These are phyloP conservation scores for Madurella fahalii DNA, from an alignment of 2,329 filamentous ascomycete species.

Conservation along the genomic window DNA sequence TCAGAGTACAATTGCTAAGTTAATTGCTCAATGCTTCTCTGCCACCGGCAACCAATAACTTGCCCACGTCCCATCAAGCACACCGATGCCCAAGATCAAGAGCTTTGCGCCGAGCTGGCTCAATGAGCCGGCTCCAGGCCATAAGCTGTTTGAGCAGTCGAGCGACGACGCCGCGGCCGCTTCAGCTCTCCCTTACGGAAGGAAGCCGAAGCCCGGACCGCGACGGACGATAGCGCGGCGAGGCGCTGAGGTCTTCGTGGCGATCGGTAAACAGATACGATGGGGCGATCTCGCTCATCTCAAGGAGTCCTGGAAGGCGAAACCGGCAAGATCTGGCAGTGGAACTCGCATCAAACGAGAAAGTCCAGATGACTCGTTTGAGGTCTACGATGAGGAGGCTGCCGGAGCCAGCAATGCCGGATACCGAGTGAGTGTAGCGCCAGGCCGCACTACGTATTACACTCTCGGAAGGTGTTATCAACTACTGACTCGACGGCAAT, in stretches of 20 bases:
- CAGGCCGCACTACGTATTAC: background rate
- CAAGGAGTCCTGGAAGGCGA: constrained; percentile 58
- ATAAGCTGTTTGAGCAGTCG: constrained; percentile 65
- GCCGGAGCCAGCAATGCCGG: constrained; percentile 33
- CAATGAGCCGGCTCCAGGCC: constrained; percentile 69
- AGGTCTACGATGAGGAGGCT: constrained; percentile 28
- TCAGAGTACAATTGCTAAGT: background rate
- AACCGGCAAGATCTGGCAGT: constrained; percentile 27
- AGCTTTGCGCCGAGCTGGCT: constrained; percentile 87
- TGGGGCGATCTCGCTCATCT: constrained; percentile 83
- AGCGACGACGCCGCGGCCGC: constrained; percentile 32
- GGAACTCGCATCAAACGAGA: constrained; percentile 46
- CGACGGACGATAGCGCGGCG: constrained; percentile 70
- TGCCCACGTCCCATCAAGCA: background rate
- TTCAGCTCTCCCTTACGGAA: constrained; percentile 35
- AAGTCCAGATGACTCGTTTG: constrained; percentile 38
- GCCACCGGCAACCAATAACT: background rate
- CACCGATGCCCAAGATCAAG: constrained; percentile 75
- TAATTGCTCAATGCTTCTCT: background rate
- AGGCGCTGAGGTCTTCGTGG: constrained; percentile 84
- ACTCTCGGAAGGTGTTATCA: background rate
- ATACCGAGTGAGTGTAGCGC: constrained; percentile 42
- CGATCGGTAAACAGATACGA: constrained; percentile 81
- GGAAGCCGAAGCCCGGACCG: constrained; percentile 45
- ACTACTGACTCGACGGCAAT: background rate